Evolutionary conservation across 192 early-diverging fungal genomes (phyloP).

Genomic region (Lobosporangium transversale): DNA sequence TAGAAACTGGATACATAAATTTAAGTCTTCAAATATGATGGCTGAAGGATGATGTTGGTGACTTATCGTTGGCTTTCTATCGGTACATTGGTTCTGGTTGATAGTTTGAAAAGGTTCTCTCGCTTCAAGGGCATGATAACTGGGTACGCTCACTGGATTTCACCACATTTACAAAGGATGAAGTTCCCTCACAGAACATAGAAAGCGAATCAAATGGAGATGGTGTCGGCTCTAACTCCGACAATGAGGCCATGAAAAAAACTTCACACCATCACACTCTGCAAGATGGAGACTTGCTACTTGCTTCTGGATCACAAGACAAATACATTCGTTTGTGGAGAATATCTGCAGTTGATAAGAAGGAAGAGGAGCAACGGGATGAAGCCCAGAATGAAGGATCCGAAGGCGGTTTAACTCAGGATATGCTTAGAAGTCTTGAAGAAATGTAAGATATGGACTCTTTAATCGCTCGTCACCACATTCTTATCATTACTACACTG

Average conservation of each 20-base stretch:
- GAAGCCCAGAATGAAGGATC: constrained; percentile 1
- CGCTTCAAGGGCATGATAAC: constrained; percentile 90
- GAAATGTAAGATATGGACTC: constrained; percentile 39
- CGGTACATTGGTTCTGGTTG: background rate
- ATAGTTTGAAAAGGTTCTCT: constrained; percentile 71
- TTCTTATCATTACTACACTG: too few species aligned
- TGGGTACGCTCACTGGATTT: constrained; percentile 91
- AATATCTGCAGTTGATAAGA: constrained; percentile 56
- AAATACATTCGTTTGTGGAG: constrained; percentile 94
- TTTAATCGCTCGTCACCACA: background rate
- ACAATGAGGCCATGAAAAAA: background rate
- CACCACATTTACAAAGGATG: constrained; percentile 63
- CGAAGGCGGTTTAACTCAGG: constrained; percentile 48
- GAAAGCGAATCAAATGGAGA: background rate
- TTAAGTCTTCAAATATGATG: too few species aligned
- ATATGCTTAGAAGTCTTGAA: constrained; percentile 55
- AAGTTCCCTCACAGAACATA: background rate
- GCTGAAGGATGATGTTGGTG: too few species aligned
- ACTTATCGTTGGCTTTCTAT: too few species aligned
- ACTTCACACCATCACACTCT: constrained; percentile 61
- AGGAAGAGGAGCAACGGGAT: constrained; percentile 8
- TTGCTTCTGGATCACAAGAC: constrained; percentile 93
- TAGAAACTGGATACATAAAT: too few species aligned
- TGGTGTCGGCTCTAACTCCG: constrained; percentile 5
- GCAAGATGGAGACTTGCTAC: constrained; percentile 79